Conservation (phyloP, 805 yeast species). For the Lipomyces sp. region DNA sequence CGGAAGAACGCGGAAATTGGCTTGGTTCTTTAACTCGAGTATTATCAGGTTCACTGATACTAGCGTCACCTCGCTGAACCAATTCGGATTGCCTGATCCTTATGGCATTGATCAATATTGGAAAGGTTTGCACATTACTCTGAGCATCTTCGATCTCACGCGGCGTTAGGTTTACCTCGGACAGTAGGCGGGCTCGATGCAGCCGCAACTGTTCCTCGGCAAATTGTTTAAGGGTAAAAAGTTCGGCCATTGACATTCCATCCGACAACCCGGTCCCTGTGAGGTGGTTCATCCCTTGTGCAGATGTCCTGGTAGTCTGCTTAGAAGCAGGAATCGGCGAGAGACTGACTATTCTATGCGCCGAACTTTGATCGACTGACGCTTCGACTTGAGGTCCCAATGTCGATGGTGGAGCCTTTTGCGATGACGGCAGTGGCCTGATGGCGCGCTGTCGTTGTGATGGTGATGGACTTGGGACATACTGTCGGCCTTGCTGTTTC, state of each 20-base stretch:
- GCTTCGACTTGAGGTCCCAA: background rate
- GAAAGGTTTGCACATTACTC: constrained; percentile 1
- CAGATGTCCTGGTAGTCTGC: background rate
- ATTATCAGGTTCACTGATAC: background rate
- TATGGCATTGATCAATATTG: background rate
- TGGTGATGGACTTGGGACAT: background rate
- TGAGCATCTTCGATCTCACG: background rate
- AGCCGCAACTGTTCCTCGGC: background rate
- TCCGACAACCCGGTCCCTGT: background rate
- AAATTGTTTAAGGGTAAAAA: background rate
- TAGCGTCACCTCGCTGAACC: background rate
- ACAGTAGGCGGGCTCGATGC: background rate
- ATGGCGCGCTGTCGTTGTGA: background rate
- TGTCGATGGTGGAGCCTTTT: background rate
- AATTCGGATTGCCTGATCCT: background rate
- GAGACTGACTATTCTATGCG: background rate
- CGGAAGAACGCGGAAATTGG: background rate
- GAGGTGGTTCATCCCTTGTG: background rate
- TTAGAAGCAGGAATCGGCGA: background rate
- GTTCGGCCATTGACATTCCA: background rate
- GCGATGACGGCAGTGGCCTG: background rate
- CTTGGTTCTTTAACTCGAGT: background rate
- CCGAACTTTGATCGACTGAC: background rate
- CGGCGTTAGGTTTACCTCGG: background rate
- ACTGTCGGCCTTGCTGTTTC: background rate